A percentile compares a stretch with the other conserved stretches of the same genome.
phyloP scores from a whole-genome alignment of 2,329 filamentous ascomycete species.

The Fusarium longipes region DNA sequence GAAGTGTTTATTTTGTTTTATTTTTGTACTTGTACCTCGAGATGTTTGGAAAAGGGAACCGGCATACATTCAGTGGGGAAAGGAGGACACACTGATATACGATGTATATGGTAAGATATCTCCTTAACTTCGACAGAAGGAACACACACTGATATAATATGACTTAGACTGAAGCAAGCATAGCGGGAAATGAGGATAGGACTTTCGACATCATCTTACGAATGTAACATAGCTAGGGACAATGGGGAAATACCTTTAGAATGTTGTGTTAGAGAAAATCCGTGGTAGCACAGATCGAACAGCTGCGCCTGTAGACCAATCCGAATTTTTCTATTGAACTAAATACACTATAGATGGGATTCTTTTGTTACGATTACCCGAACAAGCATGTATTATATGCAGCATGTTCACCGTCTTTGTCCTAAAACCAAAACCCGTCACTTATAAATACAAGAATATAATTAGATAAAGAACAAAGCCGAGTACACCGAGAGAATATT shows the following conservation, averaged over 20 bases:
- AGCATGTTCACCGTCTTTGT: neutral
- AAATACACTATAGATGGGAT: too few relatives aligned
- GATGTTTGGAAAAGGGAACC: neutral
- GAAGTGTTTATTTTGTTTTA: neutral
- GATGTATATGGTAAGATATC: neutral
- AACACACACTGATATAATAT: neutral
- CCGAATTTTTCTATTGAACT: neutral
- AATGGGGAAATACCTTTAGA: neutral
- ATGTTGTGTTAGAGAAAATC: neutral
- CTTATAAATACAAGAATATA: neutral
- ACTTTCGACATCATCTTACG: neutral
- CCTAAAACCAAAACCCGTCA: neutral
- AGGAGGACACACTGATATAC: too few relatives aligned
- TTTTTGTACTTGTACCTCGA: too few relatives aligned
- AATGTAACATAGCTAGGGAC: neutral
- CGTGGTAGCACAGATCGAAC: neutral
- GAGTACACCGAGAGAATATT: neutral
- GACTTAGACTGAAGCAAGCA: neutral
- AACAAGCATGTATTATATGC: neutral
- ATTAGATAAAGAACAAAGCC: slow-evolving; percentile 1
- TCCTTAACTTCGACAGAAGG: neutral
- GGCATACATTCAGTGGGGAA: neutral
- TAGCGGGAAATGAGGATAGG: neutral
- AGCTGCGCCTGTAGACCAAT: neutral
- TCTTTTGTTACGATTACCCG: neutral